phyloP scores from a whole-genome alignment of 768 basidiomycete species.

The Amanita phalloides region DNA sequence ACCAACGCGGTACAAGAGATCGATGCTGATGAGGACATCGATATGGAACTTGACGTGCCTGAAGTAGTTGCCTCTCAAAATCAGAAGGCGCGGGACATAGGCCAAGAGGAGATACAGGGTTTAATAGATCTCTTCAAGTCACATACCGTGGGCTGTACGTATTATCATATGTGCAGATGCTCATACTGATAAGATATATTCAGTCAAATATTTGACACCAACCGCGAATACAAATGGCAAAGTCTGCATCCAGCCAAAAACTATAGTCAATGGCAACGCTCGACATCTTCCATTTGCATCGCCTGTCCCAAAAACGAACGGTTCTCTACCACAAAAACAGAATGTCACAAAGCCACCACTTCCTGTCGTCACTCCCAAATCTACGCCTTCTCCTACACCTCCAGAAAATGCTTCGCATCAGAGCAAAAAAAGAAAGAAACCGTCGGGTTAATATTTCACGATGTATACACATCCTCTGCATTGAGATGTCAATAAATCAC shows the following conservation, averaged over 20 bases:
- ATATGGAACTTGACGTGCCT: constrained; percentile 32
- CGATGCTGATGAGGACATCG: constrained; percentile 27
- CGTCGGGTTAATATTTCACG: constrained; percentile 14
- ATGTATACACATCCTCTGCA: neutral
- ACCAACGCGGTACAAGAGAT: constrained; percentile 8
- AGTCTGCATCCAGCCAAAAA: neutral
- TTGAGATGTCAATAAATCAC: neutral
- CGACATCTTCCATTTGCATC: neutral
- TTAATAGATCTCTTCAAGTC: constrained; percentile 57
- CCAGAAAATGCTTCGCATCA: neutral
- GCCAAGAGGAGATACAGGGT: constrained; percentile 43
- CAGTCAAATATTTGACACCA: constrained; percentile 3
- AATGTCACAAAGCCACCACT: neutral
- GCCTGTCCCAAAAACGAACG: neutral
- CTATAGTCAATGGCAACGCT: constrained; percentile 9
- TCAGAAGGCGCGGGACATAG: constrained; percentile 23
- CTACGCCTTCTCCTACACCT: constrained; percentile 9
- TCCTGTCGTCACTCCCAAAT: neutral
- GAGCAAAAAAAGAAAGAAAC: constrained; percentile 48
- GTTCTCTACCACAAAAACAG: neutral
- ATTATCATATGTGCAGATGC: neutral
- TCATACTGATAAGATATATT: neutral
- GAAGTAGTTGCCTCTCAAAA: constrained; percentile 10
- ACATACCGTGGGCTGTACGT: constrained; percentile 33
- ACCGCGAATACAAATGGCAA: constrained; percentile 3